Base-by-base conservation (phyloP, 2,329 filamentous ascomycete genomes). In the Podosphaera xanthii region DNA sequence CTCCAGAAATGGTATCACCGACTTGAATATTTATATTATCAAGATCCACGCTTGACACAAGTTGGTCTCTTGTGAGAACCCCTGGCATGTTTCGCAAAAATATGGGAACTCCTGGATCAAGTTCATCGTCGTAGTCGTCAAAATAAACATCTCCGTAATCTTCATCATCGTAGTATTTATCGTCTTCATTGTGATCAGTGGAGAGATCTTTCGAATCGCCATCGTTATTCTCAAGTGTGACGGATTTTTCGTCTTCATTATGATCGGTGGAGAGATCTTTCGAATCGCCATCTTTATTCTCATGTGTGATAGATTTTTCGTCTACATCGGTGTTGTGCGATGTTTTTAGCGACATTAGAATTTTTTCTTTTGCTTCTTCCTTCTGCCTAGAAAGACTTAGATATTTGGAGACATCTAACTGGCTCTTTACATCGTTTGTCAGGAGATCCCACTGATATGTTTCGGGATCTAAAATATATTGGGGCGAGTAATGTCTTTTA, bases 401-500 rank as follows among this genome's bases (percentile, higher is more conserved):
- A 54, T 64, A 66, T 40, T 67, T 66, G 33, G 59, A 62, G 12
- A 61, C 61, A 12, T 70, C 64, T 22, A 69, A 59, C 49, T 73
- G 74, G 10, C 73, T 71, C 64, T 82, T 88, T 1, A 77, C 71
- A 58, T 78, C 76, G 59, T 72, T 70, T 62, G 67, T 62, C 3
- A 87, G 68, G 0, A 73, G 72, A 62, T 82, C 74, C 84, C 84
- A 88, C 7, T 71, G 68, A 62, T 83, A 73, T 0, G 76, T 77
- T 62, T 82, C 78, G 0, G 84, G 83, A 63, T 90, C 84, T 9
- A 91, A 75, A 9, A 92, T 76, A 65, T 83, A 79, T 67, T 88
- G 84, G 1, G 86, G 86, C 9, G 76, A 74, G 68, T 86, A 92
- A 67, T 89, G 83, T 60, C 82, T 84, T 73, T 92, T 92, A 73